A percentile compares a stretch with the other conserved stretches of the same genome.
Conservation (phyloP, 371 early-diverging fungal species). For the Syncephalastrum monosporum region DNA sequence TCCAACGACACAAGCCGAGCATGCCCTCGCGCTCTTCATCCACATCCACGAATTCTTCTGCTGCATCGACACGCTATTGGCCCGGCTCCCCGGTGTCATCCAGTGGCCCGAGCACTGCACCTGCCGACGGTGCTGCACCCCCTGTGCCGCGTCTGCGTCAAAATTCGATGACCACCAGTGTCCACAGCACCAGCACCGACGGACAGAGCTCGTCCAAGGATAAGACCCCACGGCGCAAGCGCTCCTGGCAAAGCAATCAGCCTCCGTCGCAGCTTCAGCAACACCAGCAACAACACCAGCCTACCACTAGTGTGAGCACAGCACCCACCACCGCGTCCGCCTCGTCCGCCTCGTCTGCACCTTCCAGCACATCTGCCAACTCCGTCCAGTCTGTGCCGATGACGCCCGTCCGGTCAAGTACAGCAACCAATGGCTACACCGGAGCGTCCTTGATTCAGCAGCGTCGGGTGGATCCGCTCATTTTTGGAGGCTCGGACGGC, state of each 20-base stretch:
- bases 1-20: constrained; percentile 3
- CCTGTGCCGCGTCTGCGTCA: constrained; percentile 12
- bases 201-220: not conserved
- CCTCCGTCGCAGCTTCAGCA: constrained; percentile 5
- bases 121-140: constrained; percentile 1
- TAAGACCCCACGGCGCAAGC: not conserved
- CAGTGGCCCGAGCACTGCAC: constrained; percentile 1
- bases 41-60: constrained; percentile 10
- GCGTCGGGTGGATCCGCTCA: constrained; percentile 34
- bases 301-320: not conserved
- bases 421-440: constrained; percentile 23
- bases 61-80: constrained; percentile 1
- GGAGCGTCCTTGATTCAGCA: constrained; percentile 29
- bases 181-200: constrained; percentile 18
- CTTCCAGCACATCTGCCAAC: constrained; percentile 10
- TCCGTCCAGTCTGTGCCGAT: constrained; percentile 19
- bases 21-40: constrained; percentile 17
- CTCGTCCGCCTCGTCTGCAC: constrained; percentile 17
- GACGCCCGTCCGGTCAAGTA: constrained; percentile 26
- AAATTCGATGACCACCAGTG: constrained; percentile 13
- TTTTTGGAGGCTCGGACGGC: constrained; percentile 47
- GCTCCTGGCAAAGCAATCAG: constrained; percentile 6
- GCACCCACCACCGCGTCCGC: constrained; percentile 1
- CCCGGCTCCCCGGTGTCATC: not conserved
- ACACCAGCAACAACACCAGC: constrained; percentile 8